phyloP scores from a whole-genome alignment of 805 yeast genomes.

The Candida caryicola region DNA sequence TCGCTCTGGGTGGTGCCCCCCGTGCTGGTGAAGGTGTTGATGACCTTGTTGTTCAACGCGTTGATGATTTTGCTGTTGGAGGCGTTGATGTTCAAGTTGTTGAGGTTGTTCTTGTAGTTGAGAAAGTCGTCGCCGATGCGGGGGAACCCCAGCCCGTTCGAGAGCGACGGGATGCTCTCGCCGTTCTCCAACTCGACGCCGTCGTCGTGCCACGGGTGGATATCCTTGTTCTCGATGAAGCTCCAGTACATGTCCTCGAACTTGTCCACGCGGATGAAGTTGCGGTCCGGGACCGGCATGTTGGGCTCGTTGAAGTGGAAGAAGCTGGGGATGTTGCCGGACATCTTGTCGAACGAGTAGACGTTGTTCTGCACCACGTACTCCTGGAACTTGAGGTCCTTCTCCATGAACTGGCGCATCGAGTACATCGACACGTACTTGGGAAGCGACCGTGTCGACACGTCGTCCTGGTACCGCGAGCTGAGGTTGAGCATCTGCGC shows the following conservation, averaged over 20 bases:
- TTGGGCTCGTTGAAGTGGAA: constrained; percentile 9
- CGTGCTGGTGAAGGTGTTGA: background rate
- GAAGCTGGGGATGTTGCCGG: constrained; percentile 6
- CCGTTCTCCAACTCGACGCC: constrained; percentile 31
- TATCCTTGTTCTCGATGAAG: constrained; percentile 24
- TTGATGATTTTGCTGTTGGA: constrained; percentile 8
- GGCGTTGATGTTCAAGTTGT: constrained; percentile 17
- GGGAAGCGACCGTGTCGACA: constrained; percentile 12
- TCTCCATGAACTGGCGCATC: constrained; percentile 57
- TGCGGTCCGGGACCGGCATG: constrained; percentile 12
- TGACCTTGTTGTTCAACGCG: constrained; percentile 2
- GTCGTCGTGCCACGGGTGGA: constrained; percentile 10
- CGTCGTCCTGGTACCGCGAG: constrained; percentile 13
- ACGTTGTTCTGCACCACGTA: constrained; percentile 18
- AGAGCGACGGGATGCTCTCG: constrained; percentile 22
- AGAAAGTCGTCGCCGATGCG: constrained; percentile 27
- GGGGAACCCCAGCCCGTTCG: constrained; percentile 37
- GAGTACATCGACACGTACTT: constrained; percentile 52
- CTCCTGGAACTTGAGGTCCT: constrained; percentile 45
- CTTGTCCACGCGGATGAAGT: constrained; percentile 13
- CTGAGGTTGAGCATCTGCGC: constrained; percentile 1
- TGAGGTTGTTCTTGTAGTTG: constrained; percentile 22
- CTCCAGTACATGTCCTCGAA: constrained; percentile 47
- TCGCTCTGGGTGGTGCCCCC: constrained; percentile 6
- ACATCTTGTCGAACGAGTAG: constrained; percentile 6